Evolutionary conservation across 2,329 filamentous ascomycete species (phyloP).

Genomic region (Epichloe scottii): DNA sequence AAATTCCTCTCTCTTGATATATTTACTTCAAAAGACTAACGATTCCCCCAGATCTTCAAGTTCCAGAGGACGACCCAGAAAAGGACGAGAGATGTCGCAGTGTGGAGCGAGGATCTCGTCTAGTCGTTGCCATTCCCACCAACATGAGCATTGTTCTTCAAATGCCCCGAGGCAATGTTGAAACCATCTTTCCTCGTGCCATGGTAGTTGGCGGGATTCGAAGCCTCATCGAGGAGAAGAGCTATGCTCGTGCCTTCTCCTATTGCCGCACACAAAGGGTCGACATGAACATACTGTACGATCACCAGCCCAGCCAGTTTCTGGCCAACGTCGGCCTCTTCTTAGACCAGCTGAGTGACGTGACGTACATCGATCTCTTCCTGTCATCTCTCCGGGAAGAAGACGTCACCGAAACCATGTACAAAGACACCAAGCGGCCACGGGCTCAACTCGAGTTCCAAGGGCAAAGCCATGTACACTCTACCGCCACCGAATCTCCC

Average conservation of each 20-base stretch:
- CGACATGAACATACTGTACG: constrained; percentile 95
- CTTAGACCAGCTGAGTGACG: constrained; percentile 69
- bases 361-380: constrained; percentile 80
- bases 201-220: constrained; percentile 87
- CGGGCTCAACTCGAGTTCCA: constrained; percentile 10
- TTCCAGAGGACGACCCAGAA: constrained; percentile 81
- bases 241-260: constrained; percentile 74
- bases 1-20: not conserved
- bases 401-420: constrained; percentile 87
- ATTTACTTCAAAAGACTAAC: not conserved
- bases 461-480: constrained; percentile 1
- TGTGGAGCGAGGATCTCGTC: constrained; percentile 75
- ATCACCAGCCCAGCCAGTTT: constrained; percentile 82
- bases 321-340: constrained; percentile 64
- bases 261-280: constrained; percentile 87
- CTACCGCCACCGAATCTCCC: constrained; percentile 10
- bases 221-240: constrained; percentile 62
- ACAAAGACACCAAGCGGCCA: constrained; percentile 63
- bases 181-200: constrained; percentile 87
- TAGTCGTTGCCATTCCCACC: constrained; percentile 83
- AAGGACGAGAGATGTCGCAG: constrained; percentile 84
- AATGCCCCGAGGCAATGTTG: constrained; percentile 90
- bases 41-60: constrained; percentile 52
- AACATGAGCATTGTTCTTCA: constrained; percentile 78
- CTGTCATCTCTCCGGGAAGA: constrained; percentile 82